Evolutionary conservation across 2,329 filamentous ascomycete species (phyloP).

Genomic region (Curvularia eragrostidis): DNA sequence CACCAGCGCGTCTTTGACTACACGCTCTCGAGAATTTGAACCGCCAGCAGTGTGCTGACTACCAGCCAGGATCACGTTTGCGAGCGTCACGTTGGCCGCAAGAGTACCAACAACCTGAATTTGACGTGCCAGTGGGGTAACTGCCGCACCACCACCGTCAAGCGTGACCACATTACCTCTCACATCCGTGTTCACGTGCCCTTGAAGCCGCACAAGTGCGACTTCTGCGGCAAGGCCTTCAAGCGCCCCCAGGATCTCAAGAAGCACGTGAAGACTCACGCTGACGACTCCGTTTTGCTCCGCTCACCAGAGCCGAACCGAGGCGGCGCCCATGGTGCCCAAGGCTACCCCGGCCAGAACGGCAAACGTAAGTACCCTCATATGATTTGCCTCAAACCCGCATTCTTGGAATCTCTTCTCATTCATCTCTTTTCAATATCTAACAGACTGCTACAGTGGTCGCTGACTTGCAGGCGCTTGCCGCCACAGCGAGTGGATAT

Average conservation of each 20-base stretch:
- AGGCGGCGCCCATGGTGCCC: conserved; percentile 47
- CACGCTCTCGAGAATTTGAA: background rate
- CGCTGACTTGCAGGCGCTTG: conserved; percentile 58
- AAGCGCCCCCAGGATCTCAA: conserved; percentile 98
- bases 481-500: conserved; percentile 58
- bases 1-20: background rate
- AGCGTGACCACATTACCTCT: conserved; percentile 98
- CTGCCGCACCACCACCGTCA: conserved; percentile 95
- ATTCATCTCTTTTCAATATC: conserved; percentile 36
- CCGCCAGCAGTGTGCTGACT: conserved; percentile 16
- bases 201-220: conserved; percentile 97
- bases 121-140: conserved; percentile 96
- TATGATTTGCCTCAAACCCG: conserved; percentile 2
- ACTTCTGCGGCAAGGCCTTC: conserved; percentile 98
- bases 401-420: background rate
- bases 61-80: conserved; percentile 86
- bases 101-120: conserved; percentile 98
- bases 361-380: conserved; percentile 50
- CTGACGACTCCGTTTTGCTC: conserved; percentile 84
- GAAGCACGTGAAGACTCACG: conserved; percentile 99
- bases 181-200: conserved; percentile 99
- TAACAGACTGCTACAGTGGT: conserved; percentile 50
- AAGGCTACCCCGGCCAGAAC: conserved; percentile 45
- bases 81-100: conserved; percentile 96
- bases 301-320: conserved; percentile 68